Evolutionary conservation across 2,329 filamentous ascomycete genomes (phyloP).

Genomic region (Penicillium sp.): DNA sequence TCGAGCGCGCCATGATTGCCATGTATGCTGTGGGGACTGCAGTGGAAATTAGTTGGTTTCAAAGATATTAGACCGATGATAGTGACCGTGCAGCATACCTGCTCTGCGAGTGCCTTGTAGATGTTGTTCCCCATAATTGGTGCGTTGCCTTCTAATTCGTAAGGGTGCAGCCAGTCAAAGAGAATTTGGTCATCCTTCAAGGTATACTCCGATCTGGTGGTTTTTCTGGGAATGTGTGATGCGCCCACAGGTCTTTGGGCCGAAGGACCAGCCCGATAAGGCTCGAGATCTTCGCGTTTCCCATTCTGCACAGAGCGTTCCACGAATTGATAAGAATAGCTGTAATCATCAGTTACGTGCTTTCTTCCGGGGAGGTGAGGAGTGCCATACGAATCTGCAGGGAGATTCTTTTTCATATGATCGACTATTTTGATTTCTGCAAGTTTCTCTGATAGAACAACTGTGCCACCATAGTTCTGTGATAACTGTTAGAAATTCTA

Average conservation of each 20-base stretch:
- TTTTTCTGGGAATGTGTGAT: conserved; percentile 34
- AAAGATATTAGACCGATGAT: background rate
- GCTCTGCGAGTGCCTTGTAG: conserved; percentile 44
- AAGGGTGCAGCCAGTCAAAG: conserved; percentile 45
- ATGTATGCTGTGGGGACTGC: conserved; percentile 48
- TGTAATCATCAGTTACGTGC: conserved; percentile 19
- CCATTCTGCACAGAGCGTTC: conserved; percentile 54
- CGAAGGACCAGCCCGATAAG: conserved; percentile 49
- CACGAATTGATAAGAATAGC: conserved; percentile 59
- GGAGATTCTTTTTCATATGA: conserved; percentile 52
- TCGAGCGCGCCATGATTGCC: conserved; percentile 51
- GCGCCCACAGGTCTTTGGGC: conserved; percentile 47
- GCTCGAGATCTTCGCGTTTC: conserved; percentile 48
- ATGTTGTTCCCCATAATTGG: conserved; percentile 43
- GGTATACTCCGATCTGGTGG: conserved; percentile 36
- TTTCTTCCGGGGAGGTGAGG: background rate
- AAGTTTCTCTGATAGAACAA: conserved; percentile 54
- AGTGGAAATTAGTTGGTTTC: background rate
- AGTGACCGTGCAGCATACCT: conserved; percentile 27
- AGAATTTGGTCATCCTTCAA: conserved; percentile 47
- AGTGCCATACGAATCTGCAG: conserved; percentile 47
- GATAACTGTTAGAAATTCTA: background rate
- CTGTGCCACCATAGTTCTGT: conserved; percentile 54
- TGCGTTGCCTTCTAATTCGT: conserved; percentile 32
- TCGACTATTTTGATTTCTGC: conserved; percentile 62